A percentile compares a stretch with the other conserved stretches of the same genome.
Evolutionary conservation across 345 rosid genomes (phyloP).

Genomic region (Physaria fendleri): DNA sequence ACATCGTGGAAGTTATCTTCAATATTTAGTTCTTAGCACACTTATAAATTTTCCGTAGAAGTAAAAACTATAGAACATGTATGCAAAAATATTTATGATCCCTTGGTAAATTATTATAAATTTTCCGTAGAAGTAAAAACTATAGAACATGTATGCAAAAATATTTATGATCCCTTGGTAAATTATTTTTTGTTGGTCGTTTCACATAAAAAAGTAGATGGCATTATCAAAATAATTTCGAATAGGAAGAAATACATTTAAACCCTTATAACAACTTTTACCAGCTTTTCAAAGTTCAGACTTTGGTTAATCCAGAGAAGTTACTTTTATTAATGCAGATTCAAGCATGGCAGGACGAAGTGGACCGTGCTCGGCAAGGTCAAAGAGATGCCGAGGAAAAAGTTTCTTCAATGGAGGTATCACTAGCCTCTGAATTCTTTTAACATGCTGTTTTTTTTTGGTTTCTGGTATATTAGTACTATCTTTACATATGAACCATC

Average conservation of each 20-base stretch:
- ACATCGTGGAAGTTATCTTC: background rate
- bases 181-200: background rate
- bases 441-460: background rate
- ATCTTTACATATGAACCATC: background rate
- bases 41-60: background rate
- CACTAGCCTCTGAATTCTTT: background rate
- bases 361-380: conserved; percentile 88
- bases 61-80: background rate
- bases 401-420: conserved; percentile 81
- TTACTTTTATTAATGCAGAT: conserved; percentile 33
- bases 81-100: background rate
- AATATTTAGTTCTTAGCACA: background rate
- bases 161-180: background rate
- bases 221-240: background rate
- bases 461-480: background rate
- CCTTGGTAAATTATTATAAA: background rate
- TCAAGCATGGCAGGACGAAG: conserved; percentile 98
- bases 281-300: conserved; percentile 2
- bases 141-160: background rate
- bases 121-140: background rate
- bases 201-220: conserved; percentile 1
- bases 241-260: background rate
- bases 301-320: conserved; percentile 8
- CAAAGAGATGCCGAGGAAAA: conserved; percentile 96
- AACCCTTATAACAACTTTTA: background rate